These are phyloP conservation scores for Candida buenavistaensis DNA, from an alignment of 1,139 yeast genomes.

Conservation along the genomic window DNA sequence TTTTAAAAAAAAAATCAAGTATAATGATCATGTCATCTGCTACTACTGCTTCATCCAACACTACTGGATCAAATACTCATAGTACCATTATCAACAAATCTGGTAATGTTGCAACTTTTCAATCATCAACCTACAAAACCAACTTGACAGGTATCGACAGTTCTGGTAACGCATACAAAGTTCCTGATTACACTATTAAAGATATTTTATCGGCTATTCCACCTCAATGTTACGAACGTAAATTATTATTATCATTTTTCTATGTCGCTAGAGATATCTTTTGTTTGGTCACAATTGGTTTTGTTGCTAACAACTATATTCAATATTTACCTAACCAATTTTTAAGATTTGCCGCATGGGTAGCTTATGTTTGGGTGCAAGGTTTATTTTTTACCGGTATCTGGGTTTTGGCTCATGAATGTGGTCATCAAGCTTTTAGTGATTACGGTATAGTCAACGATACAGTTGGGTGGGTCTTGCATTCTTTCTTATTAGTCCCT, in stretches of 20 bases:
- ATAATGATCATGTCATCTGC: constrained; percentile 14
- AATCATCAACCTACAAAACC: constrained; percentile 18
- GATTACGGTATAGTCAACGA: constrained; percentile 58
- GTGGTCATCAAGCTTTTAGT: constrained; percentile 65
- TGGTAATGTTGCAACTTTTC: constrained; percentile 40
- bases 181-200: constrained; percentile 63
- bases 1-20: neutral
- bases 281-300: constrained; percentile 43
- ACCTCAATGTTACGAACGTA: constrained; percentile 59
- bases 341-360: constrained; percentile 59
- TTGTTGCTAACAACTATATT: constrained; percentile 47
- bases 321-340: constrained; percentile 47
- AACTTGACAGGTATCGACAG: constrained; percentile 49
- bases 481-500: constrained; percentile 58
- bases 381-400: constrained; percentile 55
- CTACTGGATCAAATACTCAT: constrained; percentile 7
- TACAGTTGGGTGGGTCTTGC: constrained; percentile 59
- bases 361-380: constrained; percentile 41
- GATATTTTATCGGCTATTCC: constrained; percentile 63
- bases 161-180: constrained; percentile 56
- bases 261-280: constrained; percentile 61
- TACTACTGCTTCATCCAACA: constrained; percentile 12
- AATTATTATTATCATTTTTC: constrained; percentile 46
- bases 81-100: constrained; percentile 22
- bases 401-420: constrained; percentile 67